Evolutionary conservation across 495 filamentous ascomycete genomes (phyloP), one percentile per base, ranked within the genome.

Genomic region (Xanthoparmelia taractica): DNA sequence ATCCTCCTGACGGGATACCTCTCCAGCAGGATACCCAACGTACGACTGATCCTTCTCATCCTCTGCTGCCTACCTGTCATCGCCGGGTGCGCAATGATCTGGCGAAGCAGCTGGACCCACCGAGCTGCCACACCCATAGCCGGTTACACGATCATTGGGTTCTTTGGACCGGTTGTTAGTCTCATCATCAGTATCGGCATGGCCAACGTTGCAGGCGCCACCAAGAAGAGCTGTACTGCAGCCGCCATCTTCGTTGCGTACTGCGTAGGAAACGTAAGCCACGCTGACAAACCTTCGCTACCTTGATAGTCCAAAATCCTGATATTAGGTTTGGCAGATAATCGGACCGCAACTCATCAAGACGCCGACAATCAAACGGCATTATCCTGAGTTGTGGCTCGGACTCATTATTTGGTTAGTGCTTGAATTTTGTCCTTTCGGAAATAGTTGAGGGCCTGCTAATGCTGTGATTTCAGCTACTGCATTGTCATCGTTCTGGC

Each of bases 221-320:
- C 87, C 10, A 93, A 93, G 73, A 90, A 90, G 76, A 85, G 82
- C 61, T 79, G 85, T 65, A 90, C 85, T 78, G 84, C 86, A 0
- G 84, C 85, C 0, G 84, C 84, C 2, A 86, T 88, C 34, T 91
- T 90, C 65, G 85, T 88, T 0, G 87, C 85, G 0, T 90, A 90
- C 70, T 86, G 84, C 57, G 83, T 90, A 4, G 88, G 88, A 23
- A 85, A 86, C 64, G 64, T 69, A 56, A 58, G 61, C 40, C 4
- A 37, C 29, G 25, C 0, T 27, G 12, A 25, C 33, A 38, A n/a
- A n/a, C 41, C n/a, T 18, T 33, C 7, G 7, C 17, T 15, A 50
- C 25, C 18, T 43, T 56, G 27, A 57, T 12, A 18, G 38, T 11
- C 34, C 17, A n/a, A 11, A 36, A 36, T 25, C 8, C 41, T 41